Evolutionary conservation across 1,284 basidiomycete species (phyloP), one percentile per base, ranked within the genome.

Genomic region (Tremellales sp.): DNA sequence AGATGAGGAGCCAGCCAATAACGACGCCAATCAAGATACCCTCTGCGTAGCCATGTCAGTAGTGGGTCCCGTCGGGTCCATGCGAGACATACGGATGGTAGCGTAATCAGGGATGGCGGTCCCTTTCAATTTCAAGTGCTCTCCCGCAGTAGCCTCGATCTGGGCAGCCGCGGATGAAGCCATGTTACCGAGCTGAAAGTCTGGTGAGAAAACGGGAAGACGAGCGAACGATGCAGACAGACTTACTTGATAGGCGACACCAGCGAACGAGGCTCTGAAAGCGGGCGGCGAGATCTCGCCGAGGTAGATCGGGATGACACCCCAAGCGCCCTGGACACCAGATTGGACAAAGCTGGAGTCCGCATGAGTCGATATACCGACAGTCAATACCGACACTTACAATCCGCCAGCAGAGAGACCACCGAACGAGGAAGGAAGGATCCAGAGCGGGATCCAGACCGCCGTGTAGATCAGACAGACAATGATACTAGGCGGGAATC

Each of bases 181-280:
- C 85, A 94, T 94, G 60, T 72, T 75, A 48, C 71, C 71, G 32
- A 70, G 56, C 48, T 53, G 45, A 32, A n/a, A n/a, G 28, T 22
- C 21, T 16, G 22, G 25, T 28, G 33, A 45, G 34, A 41, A 40
- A n/a, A n/a, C 19, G 27, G 14, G 16, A 3, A 28, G 3, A 45
- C 14, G 21, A 3, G 19, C 27, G 16, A 19, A 25, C 2, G 37
- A 29, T 37, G 48, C 21, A 22, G 48, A 28, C 21, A 21, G 45
- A 48, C 87, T 85, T 34, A 90, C 65, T 63, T 95, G 92, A 74
- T 94, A 97, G 0, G 87, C 84, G 0, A 94, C 81, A 56, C 93
- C 93, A 18, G 86, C 85, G 78, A 94, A 97, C 0, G 88, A 87
- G 7, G 91, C 89, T 45, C 93, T 80, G 80, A 95, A 97, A 0